Base-by-base conservation (phyloP, 805 yeast genomes). In the Grigorovia jiainica region DNA sequence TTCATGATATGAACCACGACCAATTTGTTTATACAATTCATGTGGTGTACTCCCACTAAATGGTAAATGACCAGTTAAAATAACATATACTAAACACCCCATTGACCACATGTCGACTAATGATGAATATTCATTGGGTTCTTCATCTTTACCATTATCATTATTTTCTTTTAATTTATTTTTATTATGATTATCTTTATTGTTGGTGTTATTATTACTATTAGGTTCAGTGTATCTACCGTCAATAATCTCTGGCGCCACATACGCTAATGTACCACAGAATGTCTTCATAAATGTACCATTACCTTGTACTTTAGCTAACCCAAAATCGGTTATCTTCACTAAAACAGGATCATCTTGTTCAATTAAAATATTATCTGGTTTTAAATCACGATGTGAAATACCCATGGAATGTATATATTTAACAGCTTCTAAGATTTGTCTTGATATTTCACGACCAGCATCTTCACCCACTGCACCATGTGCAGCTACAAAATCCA, bases 101-200 rank as follows among this genome's bases (percentile, higher is more conserved):
- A 92, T 71, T 1, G 97, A 87, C 99, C 99, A 92, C 74, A 92
- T 86, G 60, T 92, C 99, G 13, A 92, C 97, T 44, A 85, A 71
- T 31, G 83, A 80, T 2, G 96, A 86, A 56, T 92, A 92, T 40
- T 61, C 63, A 45, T 52, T 63, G 51, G 52, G 46, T 45, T 50
- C 54, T 25, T 50, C 53, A 36, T 39, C 37, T 19, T 20, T 23
- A 27, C 49, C 52, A 40, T 40, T 38, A 21, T 43, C 39, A 16
- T 50, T 47, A 5, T 20, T 11, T 38, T 47, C 44, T 11, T 46
- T 47, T 18, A 44, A 43, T 1, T 47, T 38, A 25, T 57, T 58
- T 43, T 67, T 63, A 11, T 7, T 20, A n/a, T 20, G 9, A 19
- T 27, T 16, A 17, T 34, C 9, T 15, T 18, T 15, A 16, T 19